Conservation (phyloP, 2,329 filamentous ascomycete genomes). For the Aureobasidium mangrovei region DNA sequence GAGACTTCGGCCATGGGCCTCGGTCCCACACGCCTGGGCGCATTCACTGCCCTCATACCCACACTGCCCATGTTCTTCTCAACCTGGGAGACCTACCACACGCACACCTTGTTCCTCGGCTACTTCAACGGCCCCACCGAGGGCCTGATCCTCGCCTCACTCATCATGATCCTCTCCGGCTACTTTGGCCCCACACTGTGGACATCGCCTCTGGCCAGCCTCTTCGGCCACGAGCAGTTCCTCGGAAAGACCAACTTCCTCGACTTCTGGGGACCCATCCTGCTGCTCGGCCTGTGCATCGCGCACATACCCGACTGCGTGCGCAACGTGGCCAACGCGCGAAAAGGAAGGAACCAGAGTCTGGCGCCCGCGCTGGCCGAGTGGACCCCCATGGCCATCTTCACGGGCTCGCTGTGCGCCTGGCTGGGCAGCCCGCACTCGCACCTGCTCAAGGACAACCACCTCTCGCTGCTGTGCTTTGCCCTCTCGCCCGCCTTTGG, state of each 20-base stretch:
- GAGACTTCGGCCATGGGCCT: slow-evolving; percentile 91
- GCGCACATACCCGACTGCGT: slow-evolving; percentile 82
- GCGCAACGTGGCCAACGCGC: slow-evolving; percentile 71
- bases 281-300: slow-evolving; percentile 38
- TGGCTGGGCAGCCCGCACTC: slow-evolving; percentile 92
- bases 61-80: slow-evolving; percentile 99
- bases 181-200: slow-evolving; percentile 84
- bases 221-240: slow-evolving; percentile 54
- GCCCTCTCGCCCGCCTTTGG: slow-evolving; percentile 97
- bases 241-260: slow-evolving; percentile 67
- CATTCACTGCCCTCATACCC: slow-evolving; percentile 84
- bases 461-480: slow-evolving; percentile 82
- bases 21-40: slow-evolving; percentile 72
- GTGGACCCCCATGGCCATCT: slow-evolving; percentile 86
- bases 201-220: slow-evolving; percentile 62
- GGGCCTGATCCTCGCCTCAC: slow-evolving; percentile 79
- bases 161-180: slow-evolving; percentile 78
- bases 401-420: slow-evolving; percentile 61
- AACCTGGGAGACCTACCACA: slow-evolving; percentile 99
- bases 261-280: slow-evolving; percentile 72
- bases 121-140: slow-evolving; percentile 97
- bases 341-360: slow-evolving; percentile 62
- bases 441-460: slow-evolving; percentile 69
- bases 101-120: slow-evolving; percentile 90
- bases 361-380: slow-evolving; percentile 79